Base-by-base conservation (phyloP, 768 basidiomycete species). In the Suillus spraguei region DNA sequence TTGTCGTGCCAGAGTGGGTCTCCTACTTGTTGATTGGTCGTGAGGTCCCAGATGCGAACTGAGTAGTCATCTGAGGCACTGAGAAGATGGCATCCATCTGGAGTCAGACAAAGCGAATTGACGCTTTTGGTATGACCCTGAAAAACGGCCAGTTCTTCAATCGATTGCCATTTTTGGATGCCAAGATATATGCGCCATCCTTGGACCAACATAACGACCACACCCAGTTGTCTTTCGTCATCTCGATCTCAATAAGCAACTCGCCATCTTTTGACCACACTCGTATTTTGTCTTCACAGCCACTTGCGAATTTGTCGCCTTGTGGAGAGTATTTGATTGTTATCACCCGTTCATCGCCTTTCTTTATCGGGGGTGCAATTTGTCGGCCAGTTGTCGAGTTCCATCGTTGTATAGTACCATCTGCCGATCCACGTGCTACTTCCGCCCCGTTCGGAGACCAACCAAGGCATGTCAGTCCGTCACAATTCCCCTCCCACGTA, bases 1-100 rank as follows among this genome's bases (percentile, higher is more conserved):
- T 92, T 92, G 8, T 83, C 87, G 72, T 97, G 95, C 0, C 94
- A 94, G 62, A 82, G 74, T 3, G 83, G 72, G 2, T 82, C 81
- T 32, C 59, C 59, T 1, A 60, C 6, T 60, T 28, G 59, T 36
- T 53, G 44, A 35, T 60, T 35, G 9, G 44, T 35, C 8, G n/a
- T 11, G 32, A 38, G 44, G 32, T 60, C 28, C 59, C 59, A 60
- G 16, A 60, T 55, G 54, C 54, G n/a, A 36, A 55, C 35, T 22
- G 54, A 55, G 35, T 8, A 38, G 5, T 55, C 36, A 7, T 1
- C 1, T 22, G 54, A 55, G 14, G 54, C 22, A 14, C 54, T 55
- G 11, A 55, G 14, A 55, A 55, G 54, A 36, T 55, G n/a, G 6
- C 14, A 36, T 55, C 22, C 54, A 38, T 55, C 54, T 3, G 35